Base-by-base conservation (phyloP, 495 filamentous ascomycete species). In the Neurospora sp. region DNA sequence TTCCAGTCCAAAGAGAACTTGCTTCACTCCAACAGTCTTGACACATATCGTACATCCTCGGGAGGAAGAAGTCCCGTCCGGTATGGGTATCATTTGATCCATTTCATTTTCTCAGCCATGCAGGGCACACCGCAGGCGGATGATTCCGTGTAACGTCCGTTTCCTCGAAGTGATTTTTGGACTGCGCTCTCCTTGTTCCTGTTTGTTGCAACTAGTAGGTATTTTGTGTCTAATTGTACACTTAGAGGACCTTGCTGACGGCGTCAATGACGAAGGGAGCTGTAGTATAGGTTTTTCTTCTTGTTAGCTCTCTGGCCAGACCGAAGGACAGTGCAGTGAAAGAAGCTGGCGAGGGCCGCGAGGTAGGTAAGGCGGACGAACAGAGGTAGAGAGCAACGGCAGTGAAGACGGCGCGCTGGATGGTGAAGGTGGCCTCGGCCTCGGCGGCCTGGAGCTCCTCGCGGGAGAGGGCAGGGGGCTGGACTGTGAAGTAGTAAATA, bases 191-290 rank as follows among this genome's bases (percentile, higher is more conserved):
- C 20, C 35, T 37, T 37, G 23, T 60, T 14, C 2, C 41, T 54
- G 0, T 1, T 60, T 31, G 49, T 27, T 60, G 7, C 54, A 39
- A 66, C 60, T 39, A 4, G 39, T 35, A 31, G 31, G 31, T 31
- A 31, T 31, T 71, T 70, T 16, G 20, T 27, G 54, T 66, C 2
- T 42, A 70, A 37, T 20, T 16, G 27, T 31, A 66, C 35, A 46
- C 70, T 79, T 90, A 97, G 71, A 96, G 86, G 75, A 96, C 84
- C 81, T 91, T 92, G 77, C 83, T 88, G 75, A 91, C 87, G 78
- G 90, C 92, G 76, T 96, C 92, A 81, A 96, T 84, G 74, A 90
- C 88, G 84, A 96, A 96, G 73, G 94, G 94, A 72, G 92, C 94
- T 96, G 74, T 40, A 18, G 9, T 2, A 31, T 31, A 31, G 31